A percentile compares a stretch with the other conserved stretches of the same genome.
Conservation (phyloP, 805 yeast species). For the Lachancea sp. region DNA sequence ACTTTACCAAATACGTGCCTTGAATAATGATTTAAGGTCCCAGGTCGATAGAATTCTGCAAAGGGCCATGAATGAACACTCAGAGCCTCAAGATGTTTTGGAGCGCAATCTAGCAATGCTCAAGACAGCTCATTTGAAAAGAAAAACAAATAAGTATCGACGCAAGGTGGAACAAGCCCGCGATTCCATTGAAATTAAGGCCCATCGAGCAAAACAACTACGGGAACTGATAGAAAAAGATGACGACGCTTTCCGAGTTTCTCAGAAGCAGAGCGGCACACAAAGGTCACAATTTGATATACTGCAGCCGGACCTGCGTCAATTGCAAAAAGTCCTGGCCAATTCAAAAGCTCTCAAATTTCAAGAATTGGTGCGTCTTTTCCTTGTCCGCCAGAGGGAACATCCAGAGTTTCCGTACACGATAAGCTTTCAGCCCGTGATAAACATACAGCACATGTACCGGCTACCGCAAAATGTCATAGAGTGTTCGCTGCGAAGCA, state of each 20-base stretch:
- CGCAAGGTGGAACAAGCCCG: slow-evolving; percentile 11
- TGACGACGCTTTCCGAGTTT: background rate
- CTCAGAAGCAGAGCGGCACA: background rate
- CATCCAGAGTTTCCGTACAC: slow-evolving; percentile 22
- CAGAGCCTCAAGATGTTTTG: slow-evolving; percentile 1
- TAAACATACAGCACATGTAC: slow-evolving; percentile 20
- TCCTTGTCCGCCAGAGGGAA: slow-evolving; percentile 17
- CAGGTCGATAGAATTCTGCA: slow-evolving; percentile 20
- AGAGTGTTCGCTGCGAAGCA: slow-evolving; percentile 17
- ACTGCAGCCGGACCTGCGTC: slow-evolving; percentile 10
- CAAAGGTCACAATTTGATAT: slow-evolving; percentile 5
- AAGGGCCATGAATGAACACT: slow-evolving; percentile 11
- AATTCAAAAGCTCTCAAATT: slow-evolving; percentile 10
- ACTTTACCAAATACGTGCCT: slow-evolving; percentile 12
- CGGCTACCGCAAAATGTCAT: slow-evolving; percentile 18
- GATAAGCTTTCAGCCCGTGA: slow-evolving; percentile 22
- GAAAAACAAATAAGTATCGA: slow-evolving; percentile 16
- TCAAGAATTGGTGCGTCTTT: slow-evolving; percentile 18
- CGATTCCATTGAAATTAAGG: slow-evolving; percentile 10
- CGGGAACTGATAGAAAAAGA: background rate
- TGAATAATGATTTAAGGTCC: slow-evolving; percentile 12
- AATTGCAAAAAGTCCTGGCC: slow-evolving; percentile 13
- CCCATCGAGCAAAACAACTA: slow-evolving; percentile 2
- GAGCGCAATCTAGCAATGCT: slow-evolving; percentile 5
- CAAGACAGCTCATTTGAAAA: slow-evolving; percentile 9